phyloP scores from a whole-genome alignment of 345 rosid species.

The Hibiscus trionum region DNA sequence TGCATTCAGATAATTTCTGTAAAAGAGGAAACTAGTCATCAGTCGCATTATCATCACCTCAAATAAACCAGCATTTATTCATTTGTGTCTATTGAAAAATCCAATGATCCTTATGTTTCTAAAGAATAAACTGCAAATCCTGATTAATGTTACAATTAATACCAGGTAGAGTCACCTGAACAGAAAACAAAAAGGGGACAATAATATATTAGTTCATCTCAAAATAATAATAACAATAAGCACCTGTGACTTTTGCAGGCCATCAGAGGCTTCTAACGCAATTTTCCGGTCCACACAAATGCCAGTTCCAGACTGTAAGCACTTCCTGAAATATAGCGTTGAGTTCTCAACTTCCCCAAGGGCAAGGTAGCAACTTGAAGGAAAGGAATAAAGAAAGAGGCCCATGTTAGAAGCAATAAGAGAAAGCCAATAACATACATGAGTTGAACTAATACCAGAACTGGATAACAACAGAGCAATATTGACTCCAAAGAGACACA shows the following conservation, averaged over 20 bases:
- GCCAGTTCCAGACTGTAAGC: constrained; percentile 67
- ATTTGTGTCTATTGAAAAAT: not conserved
- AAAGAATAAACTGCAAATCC: not conserved
- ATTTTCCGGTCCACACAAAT: constrained; percentile 68
- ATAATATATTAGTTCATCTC: not conserved
- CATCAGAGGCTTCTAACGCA: constrained; percentile 86
- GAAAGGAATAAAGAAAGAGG: constrained; percentile 1
- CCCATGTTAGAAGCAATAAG: constrained; percentile 12
- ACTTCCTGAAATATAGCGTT: constrained; percentile 55
- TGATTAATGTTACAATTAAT: not conserved
- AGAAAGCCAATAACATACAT: not conserved
- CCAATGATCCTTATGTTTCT: not conserved
- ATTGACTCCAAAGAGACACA: not conserved
- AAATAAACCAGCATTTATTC: not conserved
- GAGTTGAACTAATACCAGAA: not conserved
- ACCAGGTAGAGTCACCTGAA: not conserved
- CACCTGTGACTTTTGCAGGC: constrained; percentile 85
- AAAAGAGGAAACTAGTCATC: constrained; percentile 20
- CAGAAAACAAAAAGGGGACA: not conserved
- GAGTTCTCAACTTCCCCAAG: constrained; percentile 91
- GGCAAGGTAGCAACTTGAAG: constrained; percentile 72
- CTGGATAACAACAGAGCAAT: not conserved
- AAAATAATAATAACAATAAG: not conserved
- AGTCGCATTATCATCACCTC: constrained; percentile 4
- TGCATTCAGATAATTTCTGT: constrained; percentile 75